These are phyloP conservation scores for Leavenworthia alabamica DNA, from an alignment of 345 rosid species.

Conservation along the genomic window DNA sequence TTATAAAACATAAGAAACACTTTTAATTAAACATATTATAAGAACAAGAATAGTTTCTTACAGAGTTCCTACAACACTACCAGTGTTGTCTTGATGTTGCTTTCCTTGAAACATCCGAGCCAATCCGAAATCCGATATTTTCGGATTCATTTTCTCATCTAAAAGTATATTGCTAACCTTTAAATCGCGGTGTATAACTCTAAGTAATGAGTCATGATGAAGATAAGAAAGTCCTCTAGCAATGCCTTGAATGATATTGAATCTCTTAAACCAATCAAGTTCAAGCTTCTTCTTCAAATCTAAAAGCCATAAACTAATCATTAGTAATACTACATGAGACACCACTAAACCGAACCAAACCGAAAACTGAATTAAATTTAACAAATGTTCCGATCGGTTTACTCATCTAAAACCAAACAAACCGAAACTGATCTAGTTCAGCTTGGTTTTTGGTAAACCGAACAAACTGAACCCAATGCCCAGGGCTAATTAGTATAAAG, in stretches of 20 bases:
- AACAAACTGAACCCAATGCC: no score
- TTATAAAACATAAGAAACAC: not conserved
- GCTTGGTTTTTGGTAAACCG: no score
- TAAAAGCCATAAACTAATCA: not conserved
- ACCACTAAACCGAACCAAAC: no score
- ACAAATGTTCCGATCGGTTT: no score
- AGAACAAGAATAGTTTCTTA: constrained; percentile 8
- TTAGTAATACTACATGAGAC: no score
- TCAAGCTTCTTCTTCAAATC: constrained; percentile 27
- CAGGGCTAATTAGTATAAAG: constrained; percentile 7
- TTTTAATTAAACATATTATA: not conserved
- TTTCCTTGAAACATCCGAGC: constrained; percentile 19
- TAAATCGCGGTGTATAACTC: constrained; percentile 26
- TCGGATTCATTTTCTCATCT: constrained; percentile 29
- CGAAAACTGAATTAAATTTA: no score
- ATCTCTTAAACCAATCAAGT: constrained; percentile 23
- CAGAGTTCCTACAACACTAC: constrained; percentile 27
- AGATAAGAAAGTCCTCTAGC: constrained; percentile 30
- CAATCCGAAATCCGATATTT: constrained; percentile 30
- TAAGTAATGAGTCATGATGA: constrained; percentile 23
- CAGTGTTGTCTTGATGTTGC: constrained; percentile 24
- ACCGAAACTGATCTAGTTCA: no score
- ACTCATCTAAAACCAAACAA: no score
- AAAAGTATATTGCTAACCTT: constrained; percentile 29
- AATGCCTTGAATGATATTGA: constrained; percentile 26